Base-by-base conservation (phyloP, 179 eudicot genomes). In the Beta macrorhiza region DNA sequence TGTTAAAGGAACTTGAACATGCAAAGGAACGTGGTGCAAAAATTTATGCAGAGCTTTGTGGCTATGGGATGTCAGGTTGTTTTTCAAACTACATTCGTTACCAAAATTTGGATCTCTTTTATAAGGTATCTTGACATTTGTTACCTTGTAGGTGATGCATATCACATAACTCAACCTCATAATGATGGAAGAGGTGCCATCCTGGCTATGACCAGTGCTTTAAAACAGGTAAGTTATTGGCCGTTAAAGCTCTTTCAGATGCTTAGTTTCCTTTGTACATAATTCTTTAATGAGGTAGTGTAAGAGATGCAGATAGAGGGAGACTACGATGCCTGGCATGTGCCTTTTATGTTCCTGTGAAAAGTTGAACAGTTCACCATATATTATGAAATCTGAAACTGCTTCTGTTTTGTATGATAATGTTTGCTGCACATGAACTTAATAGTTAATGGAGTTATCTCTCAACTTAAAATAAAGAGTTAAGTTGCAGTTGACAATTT, bases 1-100 rank as follows among this genome's bases (percentile, higher is more conserved):
- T 76, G 65, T 68, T 77, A 19, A 82, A 95, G 99, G 99, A 94
- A 87, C 83, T 94, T 72, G 91, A 90, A 81, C 99, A 96, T 87
- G 99, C 99, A 49, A 90, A 81, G 85, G 85, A 85, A 75, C 89
- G 99, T 51, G 98, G 94, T 79, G 98, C 99, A 76, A 96, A 91
- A 84, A 81, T 94, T 22, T 96, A 96, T 83, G 98, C 96, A 56
- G 99, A 96, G 85, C 82, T 96, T 75, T 88, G 93, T 67, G 98
- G 99, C 72, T 96, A 94, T 82, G 99, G 98, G 84, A 94, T 91
- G 93, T 95, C 99, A 92, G 98, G 99, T 95, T 67, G 47, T 67
- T 82, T 51, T 25, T 78, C 62, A 12, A 78, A 69, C 42, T 84
- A 44, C 22, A 15, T 55, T 68, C 7, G 20, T 37, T 37, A n/a